phyloP scores from a whole-genome alignment of 805 yeast species.

The Candida ortonii region DNA sequence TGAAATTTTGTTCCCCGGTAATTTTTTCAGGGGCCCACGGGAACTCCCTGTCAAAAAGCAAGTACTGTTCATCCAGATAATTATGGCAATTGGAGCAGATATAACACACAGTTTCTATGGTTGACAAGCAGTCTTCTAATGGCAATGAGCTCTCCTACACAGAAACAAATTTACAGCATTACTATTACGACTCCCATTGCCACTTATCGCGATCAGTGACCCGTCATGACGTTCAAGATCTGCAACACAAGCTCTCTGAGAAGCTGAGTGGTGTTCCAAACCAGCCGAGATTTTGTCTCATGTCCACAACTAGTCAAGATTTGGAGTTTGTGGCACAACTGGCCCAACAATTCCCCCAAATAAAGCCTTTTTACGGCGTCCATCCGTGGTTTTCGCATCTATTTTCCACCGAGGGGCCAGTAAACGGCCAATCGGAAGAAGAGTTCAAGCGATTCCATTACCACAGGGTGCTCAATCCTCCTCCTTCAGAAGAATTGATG shows the following conservation, averaged over 20 bases:
- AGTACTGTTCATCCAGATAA: too few species aligned
- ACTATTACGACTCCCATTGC: conserved; percentile 39
- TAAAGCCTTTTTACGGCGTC: conserved; percentile 60
- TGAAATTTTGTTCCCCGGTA: too few species aligned
- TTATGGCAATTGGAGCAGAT: too few species aligned
- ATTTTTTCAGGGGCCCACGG: too few species aligned
- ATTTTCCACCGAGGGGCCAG: conserved; percentile 36
- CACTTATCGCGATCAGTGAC: conserved; percentile 33
- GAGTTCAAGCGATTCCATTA: conserved; percentile 55
- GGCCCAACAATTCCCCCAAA: conserved; percentile 16
- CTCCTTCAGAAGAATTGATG: conserved; percentile 39
- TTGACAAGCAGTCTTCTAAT: too few species aligned
- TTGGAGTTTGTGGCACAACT: conserved; percentile 25
- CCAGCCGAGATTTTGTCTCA: conserved; percentile 31
- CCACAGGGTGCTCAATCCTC: conserved; percentile 42
- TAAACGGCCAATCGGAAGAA: conserved; percentile 8
- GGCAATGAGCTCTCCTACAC: too few species aligned
- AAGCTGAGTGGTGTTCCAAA: conserved; percentile 4
- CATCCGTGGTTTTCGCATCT: conserved; percentile 93
- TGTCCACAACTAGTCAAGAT: conserved; percentile 49
- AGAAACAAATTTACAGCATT: conserved; percentile 1
- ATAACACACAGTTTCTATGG: too few species aligned
- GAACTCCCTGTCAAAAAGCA: too few species aligned
- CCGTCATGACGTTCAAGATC: conserved; percentile 2
- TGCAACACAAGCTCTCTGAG: conserved; percentile 5